Evolutionary conservation across 2,329 filamentous ascomycete genomes (phyloP).

Genomic region (Parascedosporium putredinis): DNA sequence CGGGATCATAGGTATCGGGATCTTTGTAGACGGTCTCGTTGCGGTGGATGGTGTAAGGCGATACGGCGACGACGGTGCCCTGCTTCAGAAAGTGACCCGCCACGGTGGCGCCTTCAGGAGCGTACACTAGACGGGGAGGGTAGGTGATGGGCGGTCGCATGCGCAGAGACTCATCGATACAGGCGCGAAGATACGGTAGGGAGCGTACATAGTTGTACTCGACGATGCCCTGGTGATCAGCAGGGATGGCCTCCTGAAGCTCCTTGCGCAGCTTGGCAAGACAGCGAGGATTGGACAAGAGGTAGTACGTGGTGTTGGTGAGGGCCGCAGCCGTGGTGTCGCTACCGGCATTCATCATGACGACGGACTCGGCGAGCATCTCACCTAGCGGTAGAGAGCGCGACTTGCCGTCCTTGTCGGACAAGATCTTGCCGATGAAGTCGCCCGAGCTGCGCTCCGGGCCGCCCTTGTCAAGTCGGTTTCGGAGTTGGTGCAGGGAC

Average conservation of each 20-base stretch:
- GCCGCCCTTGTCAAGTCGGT: conserved; percentile 14
- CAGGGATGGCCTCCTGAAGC: conserved; percentile 15
- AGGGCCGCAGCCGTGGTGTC: conserved; percentile 33
- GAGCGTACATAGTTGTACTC: conserved; percentile 22
- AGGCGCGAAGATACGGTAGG: conserved; percentile 25
- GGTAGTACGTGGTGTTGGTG: conserved; percentile 23
- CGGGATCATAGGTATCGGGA: conserved; percentile 26
- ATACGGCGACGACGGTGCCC: conserved; percentile 28
- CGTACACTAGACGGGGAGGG: conserved; percentile 18
- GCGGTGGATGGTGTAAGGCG: conserved; percentile 26
- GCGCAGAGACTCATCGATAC: conserved; percentile 27
- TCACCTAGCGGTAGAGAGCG: conserved; percentile 44
- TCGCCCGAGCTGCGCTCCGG: conserved; percentile 45
- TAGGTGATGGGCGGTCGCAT: conserved; percentile 20
- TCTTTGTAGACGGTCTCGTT: conserved; percentile 26
- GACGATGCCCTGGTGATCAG: conserved; percentile 17
- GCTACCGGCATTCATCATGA: conserved; percentile 41
- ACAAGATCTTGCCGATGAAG: conserved; percentile 47
- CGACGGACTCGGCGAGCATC: conserved; percentile 43
- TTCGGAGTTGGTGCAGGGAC: conserved; percentile 33
- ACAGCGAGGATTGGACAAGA: conserved; percentile 22
- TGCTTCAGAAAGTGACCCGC: conserved; percentile 23
- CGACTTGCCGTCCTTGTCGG: conserved; percentile 28
- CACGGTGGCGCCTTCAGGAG: conserved; percentile 20
- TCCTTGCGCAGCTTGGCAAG: conserved; percentile 20